Evolutionary conservation across 169 alveolate species (phyloP).

Genomic region (Eimeria mitis): DNA sequence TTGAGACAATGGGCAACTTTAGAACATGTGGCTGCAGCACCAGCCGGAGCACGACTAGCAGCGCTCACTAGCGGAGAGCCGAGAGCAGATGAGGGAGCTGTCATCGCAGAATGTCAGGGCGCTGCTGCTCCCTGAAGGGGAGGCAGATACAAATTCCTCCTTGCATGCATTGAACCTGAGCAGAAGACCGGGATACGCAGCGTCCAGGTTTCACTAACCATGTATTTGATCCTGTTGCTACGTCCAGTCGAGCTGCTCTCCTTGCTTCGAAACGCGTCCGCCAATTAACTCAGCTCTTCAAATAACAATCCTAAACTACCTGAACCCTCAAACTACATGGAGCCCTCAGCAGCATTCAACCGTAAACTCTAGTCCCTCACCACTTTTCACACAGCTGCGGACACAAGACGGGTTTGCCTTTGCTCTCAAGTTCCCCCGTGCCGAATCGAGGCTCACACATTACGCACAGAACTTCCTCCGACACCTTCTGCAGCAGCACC

Average conservation of each 20-base stretch:
- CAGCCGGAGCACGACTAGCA: neutral
- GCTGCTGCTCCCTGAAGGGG: constrained; percentile 69
- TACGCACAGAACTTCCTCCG: constrained; percentile 55
- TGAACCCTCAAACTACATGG: neutral
- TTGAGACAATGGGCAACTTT: neutral
- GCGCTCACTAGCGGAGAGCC: constrained; percentile 50
- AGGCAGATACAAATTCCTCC: constrained; percentile 44
- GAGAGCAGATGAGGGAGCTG: constrained; percentile 57
- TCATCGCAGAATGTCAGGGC: constrained; percentile 60
- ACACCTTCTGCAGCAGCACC: constrained; percentile 69
- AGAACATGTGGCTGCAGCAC: constrained; percentile 1
- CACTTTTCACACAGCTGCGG: constrained; percentile 63
- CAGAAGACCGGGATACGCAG: neutral
- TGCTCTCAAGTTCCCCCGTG: constrained; percentile 59
- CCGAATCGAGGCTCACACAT: constrained; percentile 61
- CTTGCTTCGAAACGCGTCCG: neutral
- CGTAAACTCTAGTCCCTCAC: constrained; percentile 1
- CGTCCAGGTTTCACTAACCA: neutral
- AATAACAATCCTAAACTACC: neutral
- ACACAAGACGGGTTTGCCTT: constrained; percentile 45
- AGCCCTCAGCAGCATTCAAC: neutral
- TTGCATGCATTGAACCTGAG: constrained; percentile 66
- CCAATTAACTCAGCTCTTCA: neutral
- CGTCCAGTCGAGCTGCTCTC: neutral
- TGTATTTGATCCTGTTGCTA: neutral